A percentile compares a stretch with the other conserved stretches of the same genome.
Evolutionary conservation across 768 basidiomycete genomes (phyloP).

Genomic region (Calvatia gigantea): DNA sequence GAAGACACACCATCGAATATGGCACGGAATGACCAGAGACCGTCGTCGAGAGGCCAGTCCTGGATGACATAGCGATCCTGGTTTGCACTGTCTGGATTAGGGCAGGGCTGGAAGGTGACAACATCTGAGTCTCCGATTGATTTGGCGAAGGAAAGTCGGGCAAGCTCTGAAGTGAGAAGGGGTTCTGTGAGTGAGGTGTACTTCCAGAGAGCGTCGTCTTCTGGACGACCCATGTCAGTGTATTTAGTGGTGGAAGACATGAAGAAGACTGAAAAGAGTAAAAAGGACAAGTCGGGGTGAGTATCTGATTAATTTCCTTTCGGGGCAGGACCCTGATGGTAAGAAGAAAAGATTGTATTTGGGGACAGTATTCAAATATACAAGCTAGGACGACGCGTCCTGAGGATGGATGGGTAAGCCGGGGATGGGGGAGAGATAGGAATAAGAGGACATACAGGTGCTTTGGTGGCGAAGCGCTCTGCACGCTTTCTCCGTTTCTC

Average conservation of each 20-base stretch:
- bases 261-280: not conserved
- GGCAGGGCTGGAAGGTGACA: conserved; percentile 46
- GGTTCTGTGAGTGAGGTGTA: conserved; percentile 42
- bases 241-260: conserved; percentile 20
- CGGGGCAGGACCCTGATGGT: conserved; percentile 1
- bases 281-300: not conserved
- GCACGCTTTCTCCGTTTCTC: conserved; percentile 60
- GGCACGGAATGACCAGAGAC: conserved; percentile 41
- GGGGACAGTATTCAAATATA: not conserved
- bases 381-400: conserved; percentile 2
- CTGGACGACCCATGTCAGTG: conserved; percentile 35
- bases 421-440: conserved; percentile 1
- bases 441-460: conserved; percentile 17
- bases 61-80: conserved; percentile 45
- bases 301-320: conserved; percentile 3
- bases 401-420: not conserved
- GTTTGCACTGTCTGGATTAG: conserved; percentile 31
- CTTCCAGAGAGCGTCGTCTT: conserved; percentile 26
- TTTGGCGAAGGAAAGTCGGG: conserved; percentile 30
- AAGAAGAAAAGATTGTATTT: not conserved
- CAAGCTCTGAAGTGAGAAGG: conserved; percentile 35
- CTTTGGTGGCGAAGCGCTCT: conserved; percentile 49
- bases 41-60: conserved; percentile 34
- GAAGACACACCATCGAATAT: conserved; percentile 42
- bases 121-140: conserved; percentile 32